A percentile compares a stretch with the other conserved stretches of the same genome.
Conservation (phyloP, 768 basidiomycete genomes). For the Podaxis sp. region DNA sequence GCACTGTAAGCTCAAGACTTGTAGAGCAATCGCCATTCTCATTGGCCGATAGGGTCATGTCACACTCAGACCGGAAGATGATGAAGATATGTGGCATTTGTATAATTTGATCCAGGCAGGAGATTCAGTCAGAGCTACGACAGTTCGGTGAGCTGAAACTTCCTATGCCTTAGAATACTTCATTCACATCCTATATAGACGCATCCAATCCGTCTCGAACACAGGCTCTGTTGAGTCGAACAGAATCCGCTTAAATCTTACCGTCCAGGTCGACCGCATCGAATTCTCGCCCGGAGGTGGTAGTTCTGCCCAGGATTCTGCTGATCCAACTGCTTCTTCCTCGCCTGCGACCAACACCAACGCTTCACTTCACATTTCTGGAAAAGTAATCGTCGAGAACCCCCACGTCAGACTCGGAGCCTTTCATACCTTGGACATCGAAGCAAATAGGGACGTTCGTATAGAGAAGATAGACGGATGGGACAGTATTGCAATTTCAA, state of each 20-base stretch:
- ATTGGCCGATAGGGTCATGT: conserved; percentile 74
- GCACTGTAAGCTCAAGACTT: conserved; percentile 52
- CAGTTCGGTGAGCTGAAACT: conserved; percentile 59
- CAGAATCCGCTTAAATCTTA: conserved; percentile 81
- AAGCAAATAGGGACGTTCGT: conserved; percentile 85
- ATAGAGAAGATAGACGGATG: conserved; percentile 87
- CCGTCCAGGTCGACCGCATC: conserved; percentile 74
- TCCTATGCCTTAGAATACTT: neutral
- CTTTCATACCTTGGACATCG: conserved; percentile 92
- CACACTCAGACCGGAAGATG: conserved; percentile 92
- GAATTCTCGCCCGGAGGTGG: conserved; percentile 69
- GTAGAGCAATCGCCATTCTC: conserved; percentile 25
- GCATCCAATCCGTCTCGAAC: conserved; percentile 84
- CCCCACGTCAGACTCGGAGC: conserved; percentile 89
- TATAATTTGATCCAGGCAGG: conserved; percentile 95
- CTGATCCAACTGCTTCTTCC: conserved; percentile 34
- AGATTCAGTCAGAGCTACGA: conserved; percentile 82
- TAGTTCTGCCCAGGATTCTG: conserved; percentile 33
- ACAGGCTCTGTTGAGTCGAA: conserved; percentile 95
- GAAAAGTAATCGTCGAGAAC: conserved; percentile 84
- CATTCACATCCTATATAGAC: conserved; percentile 40
- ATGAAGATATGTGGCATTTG: conserved; percentile 99
- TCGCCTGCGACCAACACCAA: conserved; percentile 31
- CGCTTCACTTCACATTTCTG: conserved; percentile 80
- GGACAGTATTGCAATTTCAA: conserved; percentile 83